phyloP scores from a whole-genome alignment of 768 basidiomycete genomes.

The Auricularia auricula-judae region DNA sequence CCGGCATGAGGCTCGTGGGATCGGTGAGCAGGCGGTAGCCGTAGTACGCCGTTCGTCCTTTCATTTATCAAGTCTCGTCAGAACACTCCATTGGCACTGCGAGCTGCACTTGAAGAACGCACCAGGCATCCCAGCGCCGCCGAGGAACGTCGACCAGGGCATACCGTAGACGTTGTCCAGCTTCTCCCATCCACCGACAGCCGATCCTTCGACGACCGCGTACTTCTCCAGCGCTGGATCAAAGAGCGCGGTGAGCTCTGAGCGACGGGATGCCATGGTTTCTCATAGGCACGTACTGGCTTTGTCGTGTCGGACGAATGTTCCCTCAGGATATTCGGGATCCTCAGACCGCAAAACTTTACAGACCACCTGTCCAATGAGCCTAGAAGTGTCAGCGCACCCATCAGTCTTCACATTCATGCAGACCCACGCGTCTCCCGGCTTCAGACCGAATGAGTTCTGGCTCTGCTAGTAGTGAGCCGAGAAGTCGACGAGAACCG shows the following conservation, averaged over 20 bases:
- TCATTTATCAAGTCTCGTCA: too few species aligned
- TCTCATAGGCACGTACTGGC: not conserved
- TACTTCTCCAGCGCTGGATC: not conserved
- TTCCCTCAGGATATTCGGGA: not conserved
- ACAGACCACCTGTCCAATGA: not conserved
- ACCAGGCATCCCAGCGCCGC: constrained; percentile 23
- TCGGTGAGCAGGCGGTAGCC: constrained; percentile 10
- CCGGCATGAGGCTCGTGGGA: constrained; percentile 11
- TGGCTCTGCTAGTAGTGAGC: too few species aligned
- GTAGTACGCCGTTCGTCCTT: constrained; percentile 9
- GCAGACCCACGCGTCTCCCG: not conserved
- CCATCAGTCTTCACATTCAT: not conserved
- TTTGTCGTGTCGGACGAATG: not conserved
- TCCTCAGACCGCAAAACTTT: constrained; percentile 4
- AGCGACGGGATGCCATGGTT: not conserved
- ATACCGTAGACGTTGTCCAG: not conserved
- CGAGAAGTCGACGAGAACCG: too few species aligned
- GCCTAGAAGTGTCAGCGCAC: not conserved
- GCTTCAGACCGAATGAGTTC: not conserved
- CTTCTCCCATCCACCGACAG: not conserved
- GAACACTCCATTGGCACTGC: too few species aligned
- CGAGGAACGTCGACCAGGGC: constrained; percentile 7
- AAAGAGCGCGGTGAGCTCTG: constrained; percentile 6
- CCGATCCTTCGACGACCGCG: not conserved
- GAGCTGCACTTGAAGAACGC: not conserved